Evolutionary conservation across 2,329 filamentous ascomycete genomes (phyloP).

Genomic region (Stylonectria norvegica): DNA sequence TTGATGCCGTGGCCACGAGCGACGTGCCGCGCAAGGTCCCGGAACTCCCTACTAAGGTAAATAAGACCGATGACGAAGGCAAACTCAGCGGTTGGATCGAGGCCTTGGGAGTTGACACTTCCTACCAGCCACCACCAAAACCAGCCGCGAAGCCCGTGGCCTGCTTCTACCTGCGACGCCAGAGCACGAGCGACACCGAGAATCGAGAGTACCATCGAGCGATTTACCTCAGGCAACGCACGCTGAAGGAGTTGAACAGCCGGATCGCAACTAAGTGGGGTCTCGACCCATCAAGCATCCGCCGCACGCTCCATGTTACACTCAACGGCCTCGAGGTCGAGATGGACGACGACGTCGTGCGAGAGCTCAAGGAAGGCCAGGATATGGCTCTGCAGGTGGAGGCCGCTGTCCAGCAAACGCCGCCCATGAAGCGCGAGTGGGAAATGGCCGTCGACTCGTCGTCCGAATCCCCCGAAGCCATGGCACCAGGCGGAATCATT

Average conservation of each 20-base stretch:
- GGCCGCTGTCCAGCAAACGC: conserved; percentile 38
- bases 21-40: conserved; percentile 47
- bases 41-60: conserved; percentile 52
- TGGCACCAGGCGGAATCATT: conserved; percentile 35
- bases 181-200: conserved; percentile 46
- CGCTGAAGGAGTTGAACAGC: conserved; percentile 67
- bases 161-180: conserved; percentile 77
- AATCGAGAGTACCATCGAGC: conserved; percentile 71
- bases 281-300: conserved; percentile 68
- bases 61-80: conserved; percentile 57
- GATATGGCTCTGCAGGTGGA: conserved; percentile 77
- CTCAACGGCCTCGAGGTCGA: conserved; percentile 75
- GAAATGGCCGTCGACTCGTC: conserved; percentile 56
- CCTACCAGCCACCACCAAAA: conserved; percentile 77
- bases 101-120: conserved; percentile 81
- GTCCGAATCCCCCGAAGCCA: conserved; percentile 26
- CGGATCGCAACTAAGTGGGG: conserved; percentile 76
- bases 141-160: conserved; percentile 69
- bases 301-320: conserved; percentile 69
- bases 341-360: conserved; percentile 85
- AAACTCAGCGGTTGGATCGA: conserved; percentile 82
- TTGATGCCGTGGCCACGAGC: conserved; percentile 49
- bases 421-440: conserved; percentile 53
- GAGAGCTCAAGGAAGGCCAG: conserved; percentile 81
- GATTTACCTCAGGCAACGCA: conserved; percentile 78